Evolutionary conservation across 352 stramenopile species (phyloP).

Genomic region (Globisporangium nagaii): DNA sequence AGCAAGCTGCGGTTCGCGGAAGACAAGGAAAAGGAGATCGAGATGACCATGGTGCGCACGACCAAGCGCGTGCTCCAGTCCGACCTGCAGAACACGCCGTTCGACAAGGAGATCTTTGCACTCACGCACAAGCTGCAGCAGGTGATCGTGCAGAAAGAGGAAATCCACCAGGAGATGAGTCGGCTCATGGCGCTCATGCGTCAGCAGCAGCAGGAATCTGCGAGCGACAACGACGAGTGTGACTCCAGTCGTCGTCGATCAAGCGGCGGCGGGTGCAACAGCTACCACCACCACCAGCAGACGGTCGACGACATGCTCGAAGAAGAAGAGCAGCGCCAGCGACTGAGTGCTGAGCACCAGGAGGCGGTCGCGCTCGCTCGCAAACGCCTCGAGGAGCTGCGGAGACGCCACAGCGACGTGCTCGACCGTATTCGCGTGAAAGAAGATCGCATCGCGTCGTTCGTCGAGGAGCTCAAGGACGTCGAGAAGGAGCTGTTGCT

Average conservation of each 20-base stretch:
- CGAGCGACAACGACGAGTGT: not conserved
- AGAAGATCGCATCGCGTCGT: conserved; percentile 34
- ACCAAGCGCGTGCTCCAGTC: conserved; percentile 62
- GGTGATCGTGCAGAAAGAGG: conserved; percentile 73
- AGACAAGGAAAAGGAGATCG: conserved; percentile 68
- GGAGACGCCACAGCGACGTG: conserved; percentile 37
- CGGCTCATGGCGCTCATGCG: conserved; percentile 38
- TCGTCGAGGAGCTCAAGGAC: conserved; percentile 54
- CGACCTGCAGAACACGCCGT: conserved; percentile 37
- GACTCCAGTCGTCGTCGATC: not conserved
- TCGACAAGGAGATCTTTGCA: conserved; percentile 77
- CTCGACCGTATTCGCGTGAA: conserved; percentile 46
- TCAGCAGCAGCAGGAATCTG: conserved; percentile 2
- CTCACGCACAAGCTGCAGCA: conserved; percentile 68
- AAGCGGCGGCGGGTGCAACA: not conserved
- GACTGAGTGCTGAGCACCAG: conserved; percentile 30
- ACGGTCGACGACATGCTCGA: conserved; percentile 18
- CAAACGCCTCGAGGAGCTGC: conserved; percentile 28
- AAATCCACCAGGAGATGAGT: conserved; percentile 69
- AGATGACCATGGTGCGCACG: conserved; percentile 60
- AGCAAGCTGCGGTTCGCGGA: conserved; percentile 56
- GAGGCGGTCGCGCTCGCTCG: conserved; percentile 14
- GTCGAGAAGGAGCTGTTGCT: conserved; percentile 51
- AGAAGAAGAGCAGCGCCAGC: conserved; percentile 4
- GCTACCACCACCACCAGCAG: not conserved